phyloP scores from a whole-genome alignment of 1,284 basidiomycete genomes.

The Pholiota adiposa region DNA sequence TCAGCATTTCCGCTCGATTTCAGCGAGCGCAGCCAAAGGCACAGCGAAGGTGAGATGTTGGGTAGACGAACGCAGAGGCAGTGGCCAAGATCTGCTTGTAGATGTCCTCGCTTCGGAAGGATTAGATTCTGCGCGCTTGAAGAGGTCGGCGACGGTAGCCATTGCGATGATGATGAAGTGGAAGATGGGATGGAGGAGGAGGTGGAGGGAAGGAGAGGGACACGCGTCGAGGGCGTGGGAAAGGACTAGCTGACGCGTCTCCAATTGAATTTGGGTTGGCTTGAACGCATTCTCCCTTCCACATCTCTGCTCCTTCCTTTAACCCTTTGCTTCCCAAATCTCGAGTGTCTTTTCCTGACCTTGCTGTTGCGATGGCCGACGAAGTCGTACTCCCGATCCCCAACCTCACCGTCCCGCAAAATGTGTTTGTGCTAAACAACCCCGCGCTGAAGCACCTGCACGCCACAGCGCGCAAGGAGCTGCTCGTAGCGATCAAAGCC shows the following conservation, averaged over 20 bases:
- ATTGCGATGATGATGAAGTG: slow-evolving; percentile 19
- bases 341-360: too few species aligned
- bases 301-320: too few species aligned
- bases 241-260: slow-evolving; percentile 39
- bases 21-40: slow-evolving; percentile 26
- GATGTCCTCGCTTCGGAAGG: slow-evolving; percentile 60
- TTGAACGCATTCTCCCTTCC: too few species aligned
- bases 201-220: slow-evolving; percentile 26
- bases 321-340: background rate
- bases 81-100: slow-evolving; percentile 69
- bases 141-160: slow-evolving; percentile 47
- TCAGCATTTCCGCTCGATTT: background rate
- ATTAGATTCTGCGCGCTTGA: slow-evolving; percentile 57
- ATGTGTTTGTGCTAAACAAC: slow-evolving; percentile 75
- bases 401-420: slow-evolving; percentile 81
- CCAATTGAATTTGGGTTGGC: too few species aligned
- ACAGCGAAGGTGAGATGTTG: too few species aligned
- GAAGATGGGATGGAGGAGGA: background rate
- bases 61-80: too few species aligned
- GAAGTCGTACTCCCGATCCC: slow-evolving; percentile 86
- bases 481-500: slow-evolving; percentile 82
- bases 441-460: slow-evolving; percentile 66
- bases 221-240: slow-evolving; percentile 50
- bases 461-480: slow-evolving; percentile 63
- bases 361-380: slow-evolving; percentile 72